These are phyloP conservation scores for Gossypium bickii DNA, from an alignment of 345 rosid genomes.

Conservation along the genomic window DNA sequence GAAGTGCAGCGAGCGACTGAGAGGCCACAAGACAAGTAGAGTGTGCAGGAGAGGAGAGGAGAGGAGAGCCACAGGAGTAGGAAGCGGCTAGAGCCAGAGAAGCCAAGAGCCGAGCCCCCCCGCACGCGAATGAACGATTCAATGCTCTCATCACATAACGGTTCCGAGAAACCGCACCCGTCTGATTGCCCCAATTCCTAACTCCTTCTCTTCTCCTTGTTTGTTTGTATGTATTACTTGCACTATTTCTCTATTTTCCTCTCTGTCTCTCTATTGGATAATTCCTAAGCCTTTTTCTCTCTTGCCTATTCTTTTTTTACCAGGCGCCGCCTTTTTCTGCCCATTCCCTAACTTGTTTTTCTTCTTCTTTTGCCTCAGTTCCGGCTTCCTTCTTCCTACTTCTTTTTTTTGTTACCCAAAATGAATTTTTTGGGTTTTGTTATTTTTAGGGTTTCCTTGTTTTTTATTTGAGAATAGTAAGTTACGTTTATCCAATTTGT, in stretches of 20 bases:
- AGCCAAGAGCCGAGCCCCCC: conserved; percentile 23
- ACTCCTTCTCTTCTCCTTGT: background rate
- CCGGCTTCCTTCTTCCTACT: background rate
- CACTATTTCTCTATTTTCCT: background rate
- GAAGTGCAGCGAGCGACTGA: background rate
- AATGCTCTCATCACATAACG: background rate
- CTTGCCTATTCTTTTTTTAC: background rate
- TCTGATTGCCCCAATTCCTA: background rate
- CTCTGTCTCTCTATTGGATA: background rate
- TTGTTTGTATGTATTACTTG: too few species aligned
- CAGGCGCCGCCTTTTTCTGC: background rate
- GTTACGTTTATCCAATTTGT: background rate
- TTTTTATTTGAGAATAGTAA: background rate
- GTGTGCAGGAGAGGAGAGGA: too few species aligned
- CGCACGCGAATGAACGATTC: background rate
- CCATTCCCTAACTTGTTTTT: background rate
- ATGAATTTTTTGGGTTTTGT: background rate
- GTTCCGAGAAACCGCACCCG: conserved; percentile 5
- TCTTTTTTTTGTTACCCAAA: background rate
- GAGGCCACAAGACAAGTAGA: background rate
- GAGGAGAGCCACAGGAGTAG: background rate
- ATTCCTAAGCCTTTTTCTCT: background rate
- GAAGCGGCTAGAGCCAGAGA: background rate
- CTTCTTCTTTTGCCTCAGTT: background rate
- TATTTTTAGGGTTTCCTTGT: background rate